A percentile compares a stretch with the other conserved stretches of the same genome.
phyloP scores from a whole-genome alignment of 345 rosid genomes.

The Salix arbutifolia region DNA sequence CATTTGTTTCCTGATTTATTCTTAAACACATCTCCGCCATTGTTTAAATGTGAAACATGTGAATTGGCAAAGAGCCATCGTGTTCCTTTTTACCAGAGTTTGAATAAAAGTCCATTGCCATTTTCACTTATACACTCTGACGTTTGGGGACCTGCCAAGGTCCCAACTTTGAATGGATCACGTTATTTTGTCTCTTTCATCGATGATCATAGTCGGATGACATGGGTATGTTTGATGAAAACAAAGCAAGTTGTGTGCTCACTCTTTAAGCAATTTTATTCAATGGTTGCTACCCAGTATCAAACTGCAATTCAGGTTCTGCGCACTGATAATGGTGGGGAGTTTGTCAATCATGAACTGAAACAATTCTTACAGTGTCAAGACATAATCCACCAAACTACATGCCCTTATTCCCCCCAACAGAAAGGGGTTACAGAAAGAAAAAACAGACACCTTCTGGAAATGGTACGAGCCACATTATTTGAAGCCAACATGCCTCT shows the following conservation, averaged over 20 bases:
- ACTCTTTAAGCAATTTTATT: not conserved
- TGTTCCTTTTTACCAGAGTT: not conserved
- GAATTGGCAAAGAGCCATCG: slow-evolving; percentile 2
- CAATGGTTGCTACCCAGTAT: not conserved
- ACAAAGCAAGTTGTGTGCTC: not conserved
- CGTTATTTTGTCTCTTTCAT: not conserved
- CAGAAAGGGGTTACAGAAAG: not conserved
- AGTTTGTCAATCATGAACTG: not conserved
- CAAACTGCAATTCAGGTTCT: not conserved
- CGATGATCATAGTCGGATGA: slow-evolving; percentile 2
- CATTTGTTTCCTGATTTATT: not conserved
- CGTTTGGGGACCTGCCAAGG: not conserved
- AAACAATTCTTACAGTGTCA: not conserved
- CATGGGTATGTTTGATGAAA: not conserved
- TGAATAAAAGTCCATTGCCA: not conserved
- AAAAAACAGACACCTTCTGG: not conserved
- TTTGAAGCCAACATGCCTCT: not conserved
- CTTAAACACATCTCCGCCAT: not conserved
- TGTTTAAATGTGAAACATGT: slow-evolving; percentile 1
- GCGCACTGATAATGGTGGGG: not conserved
- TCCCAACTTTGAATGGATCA: slow-evolving; percentile 1
- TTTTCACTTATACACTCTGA: not conserved
- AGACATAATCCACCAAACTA: not conserved
- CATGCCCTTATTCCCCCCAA: not conserved
- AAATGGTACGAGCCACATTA: not conserved